Evolutionary conservation across 2,329 filamentous ascomycete species (phyloP).

Genomic region (Ascochyta clinopodiicola): DNA sequence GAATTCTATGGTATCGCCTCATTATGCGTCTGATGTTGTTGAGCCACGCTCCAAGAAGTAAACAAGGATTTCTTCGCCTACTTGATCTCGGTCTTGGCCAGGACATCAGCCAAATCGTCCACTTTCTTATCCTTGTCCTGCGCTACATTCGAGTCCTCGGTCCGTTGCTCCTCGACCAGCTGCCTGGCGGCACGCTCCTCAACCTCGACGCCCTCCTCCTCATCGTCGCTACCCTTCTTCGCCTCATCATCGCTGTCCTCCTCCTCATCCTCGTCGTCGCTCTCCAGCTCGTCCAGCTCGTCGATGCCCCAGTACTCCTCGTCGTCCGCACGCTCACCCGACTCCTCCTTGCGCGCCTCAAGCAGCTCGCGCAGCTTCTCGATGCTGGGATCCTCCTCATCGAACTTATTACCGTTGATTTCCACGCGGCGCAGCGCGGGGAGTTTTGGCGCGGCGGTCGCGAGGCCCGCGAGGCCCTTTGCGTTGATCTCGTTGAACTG

Average conservation of each 20-base stretch:
- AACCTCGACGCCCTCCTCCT: constrained; percentile 65
- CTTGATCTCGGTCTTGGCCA: constrained; percentile 70
- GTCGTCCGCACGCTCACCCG: constrained; percentile 57
- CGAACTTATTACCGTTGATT: constrained; percentile 94
- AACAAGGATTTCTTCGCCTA: constrained; percentile 9
- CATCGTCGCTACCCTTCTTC: constrained; percentile 68
- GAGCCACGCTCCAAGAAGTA: background rate
- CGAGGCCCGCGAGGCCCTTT: constrained; percentile 73
- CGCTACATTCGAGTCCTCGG: constrained; percentile 75
- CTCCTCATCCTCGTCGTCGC: constrained; percentile 79
- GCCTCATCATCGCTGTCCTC: constrained; percentile 70
- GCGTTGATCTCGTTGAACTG: constrained; percentile 95
- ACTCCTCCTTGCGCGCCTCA: constrained; percentile 74
- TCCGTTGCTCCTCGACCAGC: constrained; percentile 72
- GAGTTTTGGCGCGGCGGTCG: constrained; percentile 68
- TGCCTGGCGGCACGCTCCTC: constrained; percentile 55
- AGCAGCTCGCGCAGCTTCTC: constrained; percentile 69
- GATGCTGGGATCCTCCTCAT: constrained; percentile 80
- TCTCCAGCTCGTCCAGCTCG: constrained; percentile 79
- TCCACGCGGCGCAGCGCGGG: constrained; percentile 84
- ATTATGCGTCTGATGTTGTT: constrained; percentile 3
- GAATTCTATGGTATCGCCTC: constrained; percentile 20
- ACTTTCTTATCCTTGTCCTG: constrained; percentile 77
- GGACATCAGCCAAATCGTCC: constrained; percentile 76
- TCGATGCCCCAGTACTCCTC: constrained; percentile 61